Evolutionary conservation across 495 filamentous ascomycete species (phyloP), one percentile per base, ranked within the genome.

Genomic region (Aspergillus coremiiformis): DNA sequence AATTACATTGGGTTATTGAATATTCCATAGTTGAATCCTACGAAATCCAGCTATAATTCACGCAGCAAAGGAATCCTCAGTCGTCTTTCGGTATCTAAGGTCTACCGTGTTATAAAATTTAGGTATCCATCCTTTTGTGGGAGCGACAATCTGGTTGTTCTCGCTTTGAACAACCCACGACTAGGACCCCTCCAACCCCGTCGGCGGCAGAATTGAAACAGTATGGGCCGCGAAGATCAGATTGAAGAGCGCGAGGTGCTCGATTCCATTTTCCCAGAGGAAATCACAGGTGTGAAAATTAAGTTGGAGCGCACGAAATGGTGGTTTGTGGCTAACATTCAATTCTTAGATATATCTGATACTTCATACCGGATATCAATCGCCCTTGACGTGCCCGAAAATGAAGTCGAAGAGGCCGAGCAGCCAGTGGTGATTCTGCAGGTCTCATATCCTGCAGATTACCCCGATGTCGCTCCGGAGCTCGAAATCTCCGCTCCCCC

Each of bases 251-350:
- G 92, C 58, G 93, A 96, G 66, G 91, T 98, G 49, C 87, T 98
- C 56, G 89, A 92, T 62, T 95, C 90, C 49, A 99, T 99, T 59
- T 99, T 96, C 62, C 91, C 94, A 11, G 94, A 99, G 30, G 94
- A 99, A 67, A 95, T 97, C 45, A 88, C 84, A 79, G 87, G 91
- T 94, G 15, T 3, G 20, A 26, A 8, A 39, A 27, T 12, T 11
- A 10, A 14, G 12, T 32, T 35, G 14, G n/a, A 14, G 32, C 32
- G 32, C 32, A 35, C 32, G 2, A 12, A n/a, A 35, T 5, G 32
- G 32, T 12, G 26, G 5, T 5, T 15, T 10, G 15, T 12, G 44
- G 20, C 46, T 55, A 32, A 55, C 46, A 21, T 47, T 49, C 43
- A 58, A 15, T 8, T 12, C 4, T 3, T 26, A 94, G 92, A 93